phyloP scores from a whole-genome alignment of 1,284 basidiomycete species.

The Ceratobasidium sp. region DNA sequence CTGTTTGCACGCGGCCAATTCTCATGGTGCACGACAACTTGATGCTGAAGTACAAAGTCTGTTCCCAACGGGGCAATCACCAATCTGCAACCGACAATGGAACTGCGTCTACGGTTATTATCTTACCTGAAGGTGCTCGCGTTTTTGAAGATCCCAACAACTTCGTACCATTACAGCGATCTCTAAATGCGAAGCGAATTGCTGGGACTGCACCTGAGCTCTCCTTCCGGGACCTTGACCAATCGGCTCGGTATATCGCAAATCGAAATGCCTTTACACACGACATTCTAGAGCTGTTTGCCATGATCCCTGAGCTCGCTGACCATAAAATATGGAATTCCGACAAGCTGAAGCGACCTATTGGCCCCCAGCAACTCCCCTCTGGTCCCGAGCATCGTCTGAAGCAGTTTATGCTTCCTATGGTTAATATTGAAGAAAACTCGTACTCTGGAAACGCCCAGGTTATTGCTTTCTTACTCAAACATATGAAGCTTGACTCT shows the following conservation, averaged over 20 bases:
- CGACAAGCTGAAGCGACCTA: background rate
- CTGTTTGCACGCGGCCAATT: background rate
- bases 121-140: slow-evolving; percentile 9
- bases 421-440: background rate
- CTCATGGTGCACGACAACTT: slow-evolving; percentile 21
- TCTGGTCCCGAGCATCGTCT: slow-evolving; percentile 2
- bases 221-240: background rate
- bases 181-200: background rate
- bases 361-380: slow-evolving; percentile 12
- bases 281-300: slow-evolving; percentile 7
- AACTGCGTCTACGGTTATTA: slow-evolving; percentile 5
- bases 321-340: background rate
- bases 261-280: background rate
- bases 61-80: slow-evolving; percentile 14
- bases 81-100: slow-evolving; percentile 15
- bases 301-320: slow-evolving; percentile 12
- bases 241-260: background rate
- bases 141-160: background rate
- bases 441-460: slow-evolving; percentile 20
- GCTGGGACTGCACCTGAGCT: slow-evolving; percentile 1
- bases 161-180: background rate
- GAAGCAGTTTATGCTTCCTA: slow-evolving; percentile 11
- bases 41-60: background rate
- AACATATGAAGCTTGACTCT: background rate
- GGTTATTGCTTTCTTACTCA: slow-evolving; percentile 1